Conservation (phyloP, 2,329 filamentous ascomycete genomes). For the Clarireedia homoeocarpa region DNA sequence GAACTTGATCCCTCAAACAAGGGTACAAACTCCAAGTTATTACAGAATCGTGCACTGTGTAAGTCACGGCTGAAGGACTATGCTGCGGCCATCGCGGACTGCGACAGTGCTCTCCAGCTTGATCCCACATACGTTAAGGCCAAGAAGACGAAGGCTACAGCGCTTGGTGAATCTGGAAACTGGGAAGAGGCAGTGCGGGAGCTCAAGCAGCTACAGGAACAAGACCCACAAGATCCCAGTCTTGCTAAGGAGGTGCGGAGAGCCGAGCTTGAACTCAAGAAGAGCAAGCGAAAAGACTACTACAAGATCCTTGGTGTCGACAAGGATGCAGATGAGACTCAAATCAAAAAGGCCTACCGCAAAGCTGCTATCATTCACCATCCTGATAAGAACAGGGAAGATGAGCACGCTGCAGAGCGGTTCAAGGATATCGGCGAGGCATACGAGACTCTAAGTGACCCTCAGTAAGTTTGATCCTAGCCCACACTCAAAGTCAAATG, state of each 20-base stretch:
- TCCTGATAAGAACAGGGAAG: constrained; percentile 93
- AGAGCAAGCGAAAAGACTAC: constrained; percentile 94
- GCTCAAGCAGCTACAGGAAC: constrained; percentile 77
- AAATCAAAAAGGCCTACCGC: constrained; percentile 96
- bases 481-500: not conserved
- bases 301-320: constrained; percentile 91
- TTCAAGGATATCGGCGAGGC: constrained; percentile 99
- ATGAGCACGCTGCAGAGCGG: constrained; percentile 73
- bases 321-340: constrained; percentile 74
- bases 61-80: constrained; percentile 78
- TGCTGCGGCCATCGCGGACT: constrained; percentile 74
- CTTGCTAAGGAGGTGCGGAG: constrained; percentile 80
- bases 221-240: constrained; percentile 71
- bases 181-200: constrained; percentile 91
- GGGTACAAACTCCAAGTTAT: constrained; percentile 87
- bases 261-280: constrained; percentile 94
- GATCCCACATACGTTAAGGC: constrained; percentile 86
- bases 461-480: constrained; percentile 59
- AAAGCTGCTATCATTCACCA: constrained; percentile 92
- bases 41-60: constrained; percentile 88
- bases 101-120: constrained; percentile 72
- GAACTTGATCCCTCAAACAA: constrained; percentile 82
- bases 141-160: constrained; percentile 88
- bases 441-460: constrained; percentile 89
- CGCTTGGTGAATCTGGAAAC: constrained; percentile 71